Evolutionary conservation across 495 filamentous ascomycete species (phyloP).

Genomic region (Penicillium cinerascens): DNA sequence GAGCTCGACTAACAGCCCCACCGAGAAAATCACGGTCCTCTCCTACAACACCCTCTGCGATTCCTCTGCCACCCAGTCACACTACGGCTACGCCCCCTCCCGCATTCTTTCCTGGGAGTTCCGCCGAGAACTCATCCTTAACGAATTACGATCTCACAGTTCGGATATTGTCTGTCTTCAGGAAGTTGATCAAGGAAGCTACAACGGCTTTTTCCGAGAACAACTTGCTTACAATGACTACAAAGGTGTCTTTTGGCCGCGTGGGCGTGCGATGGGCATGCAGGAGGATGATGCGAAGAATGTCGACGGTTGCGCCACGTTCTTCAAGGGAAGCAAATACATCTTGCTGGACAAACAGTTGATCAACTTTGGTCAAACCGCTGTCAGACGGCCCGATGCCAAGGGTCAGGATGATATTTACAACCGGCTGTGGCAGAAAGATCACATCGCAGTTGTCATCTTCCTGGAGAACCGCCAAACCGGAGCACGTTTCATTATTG

Average conservation of each 20-base stretch:
- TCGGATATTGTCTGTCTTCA: conserved; percentile 91
- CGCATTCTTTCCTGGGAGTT: conserved; percentile 80
- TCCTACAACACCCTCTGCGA: conserved; percentile 96
- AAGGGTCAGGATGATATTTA: conserved; percentile 94
- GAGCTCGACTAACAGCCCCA: conserved; percentile 29
- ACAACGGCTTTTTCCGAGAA: conserved; percentile 81
- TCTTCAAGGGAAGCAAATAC: conserved; percentile 90
- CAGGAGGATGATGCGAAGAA: conserved; percentile 75
- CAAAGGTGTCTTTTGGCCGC: conserved; percentile 87
- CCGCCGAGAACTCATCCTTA: conserved; percentile 73
- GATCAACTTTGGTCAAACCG: conserved; percentile 85
- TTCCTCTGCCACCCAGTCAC: conserved; percentile 73
- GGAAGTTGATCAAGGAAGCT: conserved; percentile 86
- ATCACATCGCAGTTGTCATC: conserved; percentile 86
- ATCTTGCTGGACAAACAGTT: conserved; percentile 89
- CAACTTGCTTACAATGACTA: conserved; percentile 81
- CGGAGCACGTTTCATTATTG: conserved; percentile 83
- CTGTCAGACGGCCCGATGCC: conserved; percentile 90
- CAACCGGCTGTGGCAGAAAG: conserved; percentile 95
- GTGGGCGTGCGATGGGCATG: conserved; percentile 85
- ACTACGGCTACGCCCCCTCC: conserved; percentile 86
- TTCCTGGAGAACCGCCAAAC: conserved; percentile 90
- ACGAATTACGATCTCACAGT: conserved; percentile 72
- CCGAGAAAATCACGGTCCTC: conserved; percentile 69
- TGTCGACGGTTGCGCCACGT: conserved; percentile 94